Conservation (phyloP, 2,329 filamentous ascomycete species). For the Ophiosphaerella narmari region DNA sequence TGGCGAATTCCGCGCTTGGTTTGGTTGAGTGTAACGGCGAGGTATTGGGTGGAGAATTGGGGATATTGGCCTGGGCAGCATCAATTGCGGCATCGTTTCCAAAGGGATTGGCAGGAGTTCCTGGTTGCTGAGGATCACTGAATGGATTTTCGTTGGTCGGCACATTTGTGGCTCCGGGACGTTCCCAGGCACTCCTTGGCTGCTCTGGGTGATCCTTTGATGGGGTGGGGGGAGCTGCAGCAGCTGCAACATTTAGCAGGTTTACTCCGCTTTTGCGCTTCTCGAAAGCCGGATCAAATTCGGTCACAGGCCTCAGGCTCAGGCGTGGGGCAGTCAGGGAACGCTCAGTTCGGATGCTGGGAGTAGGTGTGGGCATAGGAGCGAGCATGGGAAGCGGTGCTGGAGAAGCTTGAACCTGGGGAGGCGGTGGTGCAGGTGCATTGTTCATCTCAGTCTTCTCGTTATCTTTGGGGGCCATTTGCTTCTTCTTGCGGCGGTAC, state of each 20-base stretch:
- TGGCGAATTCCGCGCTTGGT: conserved; percentile 35
- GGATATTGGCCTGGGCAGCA: conserved; percentile 33
- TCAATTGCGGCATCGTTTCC: conserved; percentile 46
- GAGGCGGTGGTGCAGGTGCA: conserved; percentile 34
- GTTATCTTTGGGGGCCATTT: conserved; percentile 47
- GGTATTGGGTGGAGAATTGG: conserved; percentile 30
- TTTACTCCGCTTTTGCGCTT: conserved; percentile 48
- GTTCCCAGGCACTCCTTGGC: conserved; percentile 46
- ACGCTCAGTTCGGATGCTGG: conserved; percentile 50
- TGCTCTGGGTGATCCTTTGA: conserved; percentile 29
- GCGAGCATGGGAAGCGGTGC: conserved; percentile 1
- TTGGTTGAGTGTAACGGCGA: conserved; percentile 28
- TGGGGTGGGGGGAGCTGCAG: conserved; percentile 26
- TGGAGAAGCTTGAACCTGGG: conserved; percentile 20
- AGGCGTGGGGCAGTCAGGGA: conserved; percentile 72
- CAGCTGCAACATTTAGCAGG: conserved; percentile 38
- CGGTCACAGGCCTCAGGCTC: conserved; percentile 81
- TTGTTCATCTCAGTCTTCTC: conserved; percentile 47
- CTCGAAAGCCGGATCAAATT: conserved; percentile 74
- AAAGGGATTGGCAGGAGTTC: conserved; percentile 62
- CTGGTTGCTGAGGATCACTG: conserved; percentile 51
- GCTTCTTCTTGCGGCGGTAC: conserved; percentile 73
- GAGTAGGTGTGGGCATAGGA: conserved; percentile 12
- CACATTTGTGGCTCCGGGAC: conserved; percentile 41
- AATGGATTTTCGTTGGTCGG: conserved; percentile 70